Conservation (phyloP, 2,329 filamentous ascomycete genomes). For the Aureobasidium lini region DNA sequence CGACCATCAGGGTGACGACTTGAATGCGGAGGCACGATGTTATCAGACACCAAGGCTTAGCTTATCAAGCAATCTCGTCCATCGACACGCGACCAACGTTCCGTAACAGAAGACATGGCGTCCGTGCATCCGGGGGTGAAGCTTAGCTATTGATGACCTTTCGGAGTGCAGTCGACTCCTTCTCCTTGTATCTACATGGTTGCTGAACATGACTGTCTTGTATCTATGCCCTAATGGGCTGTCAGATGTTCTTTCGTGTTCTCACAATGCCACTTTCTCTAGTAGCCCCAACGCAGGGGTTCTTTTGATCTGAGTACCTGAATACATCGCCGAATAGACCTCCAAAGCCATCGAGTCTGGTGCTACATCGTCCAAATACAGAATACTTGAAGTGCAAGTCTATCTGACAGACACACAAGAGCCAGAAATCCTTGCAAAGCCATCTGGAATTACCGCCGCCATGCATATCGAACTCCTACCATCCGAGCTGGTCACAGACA, state of each 20-base stretch:
- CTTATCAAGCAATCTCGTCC: background rate
- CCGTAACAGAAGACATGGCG: background rate
- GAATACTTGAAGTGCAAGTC: no score
- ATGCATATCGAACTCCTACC: constrained; percentile 51
- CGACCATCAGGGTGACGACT: constrained; percentile 1
- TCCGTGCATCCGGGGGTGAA: background rate
- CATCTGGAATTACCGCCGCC: background rate
- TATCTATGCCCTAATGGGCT: background rate
- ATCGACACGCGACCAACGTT: background rate
- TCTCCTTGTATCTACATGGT: background rate
- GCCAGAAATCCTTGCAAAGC: no score
- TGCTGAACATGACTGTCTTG: background rate
- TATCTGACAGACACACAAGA: no score
- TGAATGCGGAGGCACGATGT: background rate
- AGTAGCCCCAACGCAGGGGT: constrained; percentile 52
- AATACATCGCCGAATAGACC: background rate
- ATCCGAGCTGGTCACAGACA: constrained; percentile 51
- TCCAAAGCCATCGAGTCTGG: background rate
- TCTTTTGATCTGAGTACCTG: constrained; percentile 33
- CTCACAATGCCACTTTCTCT: background rate
- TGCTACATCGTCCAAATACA: background rate
- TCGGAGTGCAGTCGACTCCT: background rate
- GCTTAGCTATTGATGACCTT: constrained; percentile 1
- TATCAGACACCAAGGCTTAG: background rate
- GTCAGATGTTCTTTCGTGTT: background rate